Conservation (phyloP, 176 grass and related monocot species). For the Bolboschoenus planiculmis region DNA sequence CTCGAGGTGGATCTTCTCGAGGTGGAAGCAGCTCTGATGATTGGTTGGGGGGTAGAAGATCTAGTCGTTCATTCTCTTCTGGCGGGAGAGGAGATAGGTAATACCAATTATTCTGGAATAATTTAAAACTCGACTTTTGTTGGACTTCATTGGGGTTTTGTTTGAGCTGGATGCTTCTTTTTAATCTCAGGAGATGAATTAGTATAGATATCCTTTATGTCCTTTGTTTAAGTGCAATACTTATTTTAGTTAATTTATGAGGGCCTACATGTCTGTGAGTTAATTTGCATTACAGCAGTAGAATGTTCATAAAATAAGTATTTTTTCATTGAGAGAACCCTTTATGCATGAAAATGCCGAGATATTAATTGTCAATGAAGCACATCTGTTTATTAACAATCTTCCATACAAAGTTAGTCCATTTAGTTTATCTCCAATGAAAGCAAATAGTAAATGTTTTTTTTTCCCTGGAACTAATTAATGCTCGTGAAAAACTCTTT, state of each 20-base stretch:
- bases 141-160: background rate
- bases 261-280: background rate
- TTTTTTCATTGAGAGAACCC: background rate
- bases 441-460: background rate
- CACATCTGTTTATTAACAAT: background rate
- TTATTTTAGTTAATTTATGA: background rate
- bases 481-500: background rate
- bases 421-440: background rate
- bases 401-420: background rate
- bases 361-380: background rate
- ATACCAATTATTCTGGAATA: background rate
- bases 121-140: background rate
- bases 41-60: slow-evolving; percentile 4
- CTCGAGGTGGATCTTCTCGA: slow-evolving; percentile 16
- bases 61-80: background rate
- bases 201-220: background rate
- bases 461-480: background rate
- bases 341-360: background rate
- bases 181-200: background rate
- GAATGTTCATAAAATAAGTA: background rate
- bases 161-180: background rate
- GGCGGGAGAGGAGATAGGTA: slow-evolving; percentile 1
- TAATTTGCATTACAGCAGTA: background rate
- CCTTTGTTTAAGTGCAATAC: background rate
- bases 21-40: slow-evolving; percentile 17